Evolutionary conservation across 768 basidiomycete genomes (phyloP).

Genomic region (Leccinum barrowsii): DNA sequence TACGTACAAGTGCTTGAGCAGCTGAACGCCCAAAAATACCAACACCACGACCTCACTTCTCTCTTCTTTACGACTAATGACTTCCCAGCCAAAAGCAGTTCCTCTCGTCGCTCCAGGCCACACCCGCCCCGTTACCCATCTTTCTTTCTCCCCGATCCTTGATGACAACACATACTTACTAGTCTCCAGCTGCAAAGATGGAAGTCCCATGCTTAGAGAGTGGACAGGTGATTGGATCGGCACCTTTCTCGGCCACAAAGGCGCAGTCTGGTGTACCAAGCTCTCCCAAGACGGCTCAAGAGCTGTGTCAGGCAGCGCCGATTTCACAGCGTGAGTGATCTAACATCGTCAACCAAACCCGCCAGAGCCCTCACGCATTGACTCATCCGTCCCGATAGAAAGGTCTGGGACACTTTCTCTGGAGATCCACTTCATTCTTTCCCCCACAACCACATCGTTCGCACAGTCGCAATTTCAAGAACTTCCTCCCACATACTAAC

Average conservation of each 20-base stretch:
- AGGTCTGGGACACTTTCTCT: conserved; percentile 94
- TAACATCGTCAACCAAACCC: not conserved
- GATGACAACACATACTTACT: conserved; percentile 85
- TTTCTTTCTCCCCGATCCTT: conserved; percentile 86
- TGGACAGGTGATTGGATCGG: conserved; percentile 99
- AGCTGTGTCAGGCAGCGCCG: conserved; percentile 91
- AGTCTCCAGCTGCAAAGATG: conserved; percentile 98
- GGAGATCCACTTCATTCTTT: conserved; percentile 92
- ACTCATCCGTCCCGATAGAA: conserved; percentile 45
- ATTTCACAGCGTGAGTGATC: conserved; percentile 87
- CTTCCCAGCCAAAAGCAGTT: conserved; percentile 59
- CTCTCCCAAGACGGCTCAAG: conserved; percentile 80
- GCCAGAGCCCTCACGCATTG: conserved; percentile 1
- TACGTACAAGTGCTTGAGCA: conserved; percentile 32
- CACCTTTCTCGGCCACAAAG: conserved; percentile 84
- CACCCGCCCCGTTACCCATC: conserved; percentile 86
- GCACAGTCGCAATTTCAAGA: conserved; percentile 86
- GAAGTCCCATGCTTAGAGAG: conserved; percentile 93
- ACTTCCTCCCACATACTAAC: conserved; percentile 68
- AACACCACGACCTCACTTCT: conserved; percentile 1
- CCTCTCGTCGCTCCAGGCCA: conserved; percentile 85
- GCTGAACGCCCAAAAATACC: conserved; percentile 43
- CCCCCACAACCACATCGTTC: conserved; percentile 97
- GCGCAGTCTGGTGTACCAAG: conserved; percentile 96
- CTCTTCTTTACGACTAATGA: conserved; percentile 49